Conservation (phyloP, 768 basidiomycete species). For the Tylopilus rubrobrunneus region DNA sequence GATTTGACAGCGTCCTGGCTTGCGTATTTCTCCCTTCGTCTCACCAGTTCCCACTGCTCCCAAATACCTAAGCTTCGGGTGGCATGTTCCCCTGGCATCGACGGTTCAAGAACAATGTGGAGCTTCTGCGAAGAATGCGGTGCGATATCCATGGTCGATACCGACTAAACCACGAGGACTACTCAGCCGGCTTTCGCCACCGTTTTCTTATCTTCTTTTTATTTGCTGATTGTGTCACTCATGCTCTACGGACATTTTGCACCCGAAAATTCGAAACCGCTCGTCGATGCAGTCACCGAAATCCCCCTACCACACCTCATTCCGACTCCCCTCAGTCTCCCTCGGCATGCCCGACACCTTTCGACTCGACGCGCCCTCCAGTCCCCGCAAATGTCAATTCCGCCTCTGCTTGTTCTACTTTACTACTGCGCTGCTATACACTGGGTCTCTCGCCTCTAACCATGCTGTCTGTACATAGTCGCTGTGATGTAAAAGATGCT, state of each 20-base stretch:
- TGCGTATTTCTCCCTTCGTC: constrained; percentile 8
- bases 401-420: constrained; percentile 16
- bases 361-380: constrained; percentile 23
- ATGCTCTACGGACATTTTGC: constrained; percentile 21
- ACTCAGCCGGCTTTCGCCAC: constrained; percentile 8
- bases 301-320: background rate
- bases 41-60: constrained; percentile 56
- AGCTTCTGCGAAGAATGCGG: constrained; percentile 86
- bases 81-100: constrained; percentile 65
- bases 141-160: constrained; percentile 84
- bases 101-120: constrained; percentile 78
- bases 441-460: constrained; percentile 16
- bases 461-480: constrained; percentile 30
- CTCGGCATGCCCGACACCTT: constrained; percentile 13
- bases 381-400: constrained; percentile 16
- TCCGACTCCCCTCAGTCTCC: constrained; percentile 12
- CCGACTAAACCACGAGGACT: constrained; percentile 41
- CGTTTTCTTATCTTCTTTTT: constrained; percentile 26
- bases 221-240: constrained; percentile 31
- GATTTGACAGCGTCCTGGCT: constrained; percentile 11
- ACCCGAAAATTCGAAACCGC: constrained; percentile 24
- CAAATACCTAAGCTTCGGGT: constrained; percentile 83
- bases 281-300: constrained; percentile 22
- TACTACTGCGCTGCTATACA: constrained; percentile 19
- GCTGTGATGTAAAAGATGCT: constrained; percentile 26